These are phyloP conservation scores for Filosporella fistucella DNA, from an alignment of 495 filamentous ascomycete genomes.

Conservation along the genomic window DNA sequence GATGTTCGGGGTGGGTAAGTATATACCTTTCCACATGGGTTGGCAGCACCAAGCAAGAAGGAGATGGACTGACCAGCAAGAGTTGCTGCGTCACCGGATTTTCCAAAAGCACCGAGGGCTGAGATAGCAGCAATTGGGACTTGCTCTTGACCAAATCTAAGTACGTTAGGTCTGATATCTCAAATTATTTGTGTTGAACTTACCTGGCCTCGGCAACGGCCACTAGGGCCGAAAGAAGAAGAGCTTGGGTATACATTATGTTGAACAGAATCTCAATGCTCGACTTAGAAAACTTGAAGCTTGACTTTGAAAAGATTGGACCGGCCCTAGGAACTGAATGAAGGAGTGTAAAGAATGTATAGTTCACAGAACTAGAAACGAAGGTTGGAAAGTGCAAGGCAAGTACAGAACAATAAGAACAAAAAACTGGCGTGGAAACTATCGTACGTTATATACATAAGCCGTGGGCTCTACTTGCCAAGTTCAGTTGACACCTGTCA, in stretches of 20 bases:
- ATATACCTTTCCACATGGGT: slow-evolving; percentile 19
- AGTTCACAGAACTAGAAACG: slow-evolving; percentile 23
- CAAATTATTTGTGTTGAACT: not conserved
- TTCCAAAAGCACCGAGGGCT: slow-evolving; percentile 10
- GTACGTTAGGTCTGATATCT: not conserved
- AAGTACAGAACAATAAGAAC: too few species aligned
- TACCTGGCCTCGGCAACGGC: slow-evolving; percentile 21
- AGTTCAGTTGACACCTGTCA: too few species aligned
- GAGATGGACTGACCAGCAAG: slow-evolving; percentile 17
- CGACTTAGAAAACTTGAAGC: not conserved
- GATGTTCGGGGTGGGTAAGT: not conserved
- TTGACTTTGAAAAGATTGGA: slow-evolving; percentile 8
- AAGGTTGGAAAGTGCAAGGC: too few species aligned
- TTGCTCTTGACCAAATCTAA: slow-evolving; percentile 23
- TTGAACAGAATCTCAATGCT: slow-evolving; percentile 3
- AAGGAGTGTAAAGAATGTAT: slow-evolving; percentile 19
- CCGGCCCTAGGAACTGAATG: slow-evolving; percentile 11
- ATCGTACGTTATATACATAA: too few species aligned
- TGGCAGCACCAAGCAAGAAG: slow-evolving; percentile 21
- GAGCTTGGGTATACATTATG: slow-evolving; percentile 18
- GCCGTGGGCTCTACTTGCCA: too few species aligned
- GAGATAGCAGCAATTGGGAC: slow-evolving; percentile 19
- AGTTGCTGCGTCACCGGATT: slow-evolving; percentile 18
- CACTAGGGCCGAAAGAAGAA: slow-evolving; percentile 16
- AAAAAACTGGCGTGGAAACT: too few species aligned